phyloP scores from a whole-genome alignment of 2,329 filamentous ascomycete genomes.

The Camptophora hylomeconis region DNA sequence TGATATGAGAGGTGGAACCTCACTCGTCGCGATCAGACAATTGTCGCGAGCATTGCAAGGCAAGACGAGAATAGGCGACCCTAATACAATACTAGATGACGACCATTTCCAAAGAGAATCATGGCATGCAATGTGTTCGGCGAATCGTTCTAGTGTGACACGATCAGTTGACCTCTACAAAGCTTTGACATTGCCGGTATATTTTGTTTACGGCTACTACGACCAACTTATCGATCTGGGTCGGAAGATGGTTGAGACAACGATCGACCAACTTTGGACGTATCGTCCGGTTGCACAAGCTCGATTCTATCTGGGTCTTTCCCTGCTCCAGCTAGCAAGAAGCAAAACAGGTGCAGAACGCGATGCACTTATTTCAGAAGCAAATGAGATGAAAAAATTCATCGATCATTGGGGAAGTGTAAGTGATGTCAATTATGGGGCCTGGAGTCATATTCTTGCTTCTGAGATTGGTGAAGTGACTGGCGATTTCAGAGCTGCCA shows the following conservation, averaged over 20 bases:
- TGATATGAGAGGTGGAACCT: conserved; percentile 46
- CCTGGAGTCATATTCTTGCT: conserved; percentile 43
- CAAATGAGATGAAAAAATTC: conserved; percentile 36
- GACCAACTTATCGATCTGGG: conserved; percentile 31
- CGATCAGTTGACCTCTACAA: conserved; percentile 44
- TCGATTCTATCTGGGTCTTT: conserved; percentile 34
- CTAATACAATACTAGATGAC: conserved; percentile 40
- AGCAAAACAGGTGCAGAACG: conserved; percentile 33
- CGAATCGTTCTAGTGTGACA: conserved; percentile 35
- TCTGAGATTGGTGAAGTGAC: conserved; percentile 41
- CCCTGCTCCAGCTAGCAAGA: conserved; percentile 29
- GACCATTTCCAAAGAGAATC: conserved; percentile 36
- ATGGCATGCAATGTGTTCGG: conserved; percentile 36
- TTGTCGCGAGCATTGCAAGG: conserved; percentile 47
- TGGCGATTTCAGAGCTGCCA: conserved; percentile 30
- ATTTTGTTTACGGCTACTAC: conserved; percentile 35
- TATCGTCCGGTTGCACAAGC: conserved; percentile 28
- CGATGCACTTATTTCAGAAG: conserved; percentile 33
- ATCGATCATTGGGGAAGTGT: conserved; percentile 40
- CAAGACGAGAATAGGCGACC: conserved; percentile 39
- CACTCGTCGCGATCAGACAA: conserved; percentile 42
- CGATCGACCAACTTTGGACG: conserved; percentile 33
- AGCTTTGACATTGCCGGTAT: conserved; percentile 33
- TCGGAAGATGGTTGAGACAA: conserved; percentile 25
- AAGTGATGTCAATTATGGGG: conserved; percentile 47